These are phyloP conservation scores for Erodium moschatum DNA, from an alignment of 441 rosid genomes.

Conservation along the genomic window DNA sequence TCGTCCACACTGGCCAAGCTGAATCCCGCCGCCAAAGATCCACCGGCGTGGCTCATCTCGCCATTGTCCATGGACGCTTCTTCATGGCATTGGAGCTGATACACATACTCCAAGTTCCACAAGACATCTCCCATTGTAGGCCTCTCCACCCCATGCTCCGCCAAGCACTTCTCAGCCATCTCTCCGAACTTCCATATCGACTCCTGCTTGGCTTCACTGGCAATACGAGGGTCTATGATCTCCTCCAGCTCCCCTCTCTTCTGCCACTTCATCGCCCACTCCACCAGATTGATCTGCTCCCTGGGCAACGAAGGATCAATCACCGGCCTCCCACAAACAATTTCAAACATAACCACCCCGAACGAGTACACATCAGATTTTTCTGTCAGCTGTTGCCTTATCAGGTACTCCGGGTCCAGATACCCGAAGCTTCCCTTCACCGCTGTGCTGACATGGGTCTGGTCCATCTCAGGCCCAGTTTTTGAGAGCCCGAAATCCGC, in stretches of 20 bases:
- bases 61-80: slow-evolving; percentile 24
- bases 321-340: slow-evolving; percentile 18
- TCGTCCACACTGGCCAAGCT: slow-evolving; percentile 31
- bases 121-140: slow-evolving; percentile 23
- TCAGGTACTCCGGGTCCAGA: slow-evolving; percentile 90
- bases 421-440: slow-evolving; percentile 72
- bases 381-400: slow-evolving; percentile 87
- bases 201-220: slow-evolving; percentile 7
- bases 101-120: slow-evolving; percentile 26
- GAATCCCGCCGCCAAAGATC: slow-evolving; percentile 21
- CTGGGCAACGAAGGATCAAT: slow-evolving; percentile 17
- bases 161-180: slow-evolving; percentile 23
- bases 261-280: slow-evolving; percentile 23
- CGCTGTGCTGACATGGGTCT: slow-evolving; percentile 22
- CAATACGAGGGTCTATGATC: slow-evolving; percentile 14
- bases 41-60: slow-evolving; percentile 19
- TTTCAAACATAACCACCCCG: slow-evolving; percentile 22
- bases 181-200: slow-evolving; percentile 17
- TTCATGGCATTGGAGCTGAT: slow-evolving; percentile 43
- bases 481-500: slow-evolving; percentile 26
- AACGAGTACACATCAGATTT: slow-evolving; percentile 32
- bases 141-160: slow-evolving; percentile 19
- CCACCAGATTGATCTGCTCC: slow-evolving; percentile 19
- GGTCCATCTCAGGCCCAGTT: slow-evolving; percentile 19
- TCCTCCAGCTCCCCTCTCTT: slow-evolving; percentile 14